These are phyloP conservation scores for Hymenoscyphus salicellus DNA, from an alignment of 2,329 filamentous ascomycete species.

Conservation along the genomic window DNA sequence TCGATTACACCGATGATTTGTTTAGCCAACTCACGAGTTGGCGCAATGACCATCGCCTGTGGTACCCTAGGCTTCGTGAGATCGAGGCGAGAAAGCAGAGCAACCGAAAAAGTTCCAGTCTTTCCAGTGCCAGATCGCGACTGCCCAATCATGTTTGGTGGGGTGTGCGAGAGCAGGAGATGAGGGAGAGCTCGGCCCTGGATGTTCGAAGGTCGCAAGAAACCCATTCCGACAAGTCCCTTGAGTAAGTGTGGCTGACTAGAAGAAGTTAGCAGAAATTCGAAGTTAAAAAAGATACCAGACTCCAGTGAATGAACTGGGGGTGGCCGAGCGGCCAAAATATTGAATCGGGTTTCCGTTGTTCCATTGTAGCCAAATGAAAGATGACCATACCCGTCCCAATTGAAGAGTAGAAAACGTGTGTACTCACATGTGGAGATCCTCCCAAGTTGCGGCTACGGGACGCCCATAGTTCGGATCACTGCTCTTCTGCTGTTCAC, in stretches of 20 bases:
- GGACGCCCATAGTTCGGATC: conserved; percentile 85
- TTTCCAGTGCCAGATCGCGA: conserved; percentile 99
- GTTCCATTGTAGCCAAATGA: neutral
- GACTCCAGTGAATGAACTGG: too few species aligned
- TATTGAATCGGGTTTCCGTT: neutral
- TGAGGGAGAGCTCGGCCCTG: conserved; percentile 92
- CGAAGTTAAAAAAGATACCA: too few species aligned
- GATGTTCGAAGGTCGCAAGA: conserved; percentile 94
- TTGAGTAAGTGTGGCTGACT: conserved; percentile 57
- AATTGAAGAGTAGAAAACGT: neutral
- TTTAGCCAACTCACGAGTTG: conserved; percentile 88
- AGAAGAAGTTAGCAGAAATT: too few species aligned
- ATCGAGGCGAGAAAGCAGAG: conserved; percentile 84
- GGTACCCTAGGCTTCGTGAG: conserved; percentile 64
- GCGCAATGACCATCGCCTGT: conserved; percentile 85
- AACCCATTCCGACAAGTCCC: conserved; percentile 77
- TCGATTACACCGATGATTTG: conserved; percentile 87
- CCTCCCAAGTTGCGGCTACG: conserved; percentile 78
- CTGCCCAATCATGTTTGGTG: conserved; percentile 91
- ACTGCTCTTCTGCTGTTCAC: conserved; percentile 80
- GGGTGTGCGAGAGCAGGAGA: conserved; percentile 77
- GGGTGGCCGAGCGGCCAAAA: too few species aligned
- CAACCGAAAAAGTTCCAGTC: conserved; percentile 93
- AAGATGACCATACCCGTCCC: neutral
- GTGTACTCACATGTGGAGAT: conserved; percentile 73